Evolutionary conservation across 805 yeast species (phyloP).

Genomic region (Metschnikowia dekortorum): DNA sequence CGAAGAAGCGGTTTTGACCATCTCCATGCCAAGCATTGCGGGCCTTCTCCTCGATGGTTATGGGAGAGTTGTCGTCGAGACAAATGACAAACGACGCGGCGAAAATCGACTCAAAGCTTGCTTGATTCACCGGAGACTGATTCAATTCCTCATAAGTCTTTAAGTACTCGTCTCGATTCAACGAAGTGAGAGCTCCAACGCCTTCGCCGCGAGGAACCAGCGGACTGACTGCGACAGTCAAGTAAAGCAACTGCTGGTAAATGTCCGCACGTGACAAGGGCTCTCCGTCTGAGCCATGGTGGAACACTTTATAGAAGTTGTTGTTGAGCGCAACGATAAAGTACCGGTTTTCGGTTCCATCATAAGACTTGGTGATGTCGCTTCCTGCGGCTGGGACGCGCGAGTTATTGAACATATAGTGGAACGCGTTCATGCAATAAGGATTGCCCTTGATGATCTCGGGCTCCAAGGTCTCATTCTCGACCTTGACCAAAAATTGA

Average conservation of each 20-base stretch:
- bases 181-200: constrained; percentile 75
- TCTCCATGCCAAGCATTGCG: constrained; percentile 93
- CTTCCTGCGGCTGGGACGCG: constrained; percentile 67
- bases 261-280: constrained; percentile 46
- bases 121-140: constrained; percentile 57
- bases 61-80: constrained; percentile 69
- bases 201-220: constrained; percentile 43
- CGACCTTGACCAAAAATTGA: constrained; percentile 62
- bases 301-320: constrained; percentile 72
- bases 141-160: constrained; percentile 53
- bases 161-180: constrained; percentile 82
- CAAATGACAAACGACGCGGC: constrained; percentile 77
- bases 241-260: constrained; percentile 54
- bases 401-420: constrained; percentile 84
- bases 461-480: constrained; percentile 70
- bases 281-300: constrained; percentile 45
- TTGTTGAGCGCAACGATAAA: constrained; percentile 71
- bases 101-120: constrained; percentile 62
- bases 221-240: constrained; percentile 39
- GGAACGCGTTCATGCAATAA: constrained; percentile 93
- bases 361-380: constrained; percentile 59
- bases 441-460: constrained; percentile 76
- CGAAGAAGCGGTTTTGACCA: constrained; percentile 85
- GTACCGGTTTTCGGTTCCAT: constrained; percentile 52
- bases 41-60: constrained; percentile 78